These are phyloP conservation scores for Lolium perenne DNA, from an alignment of 176 grass and related monocot species.

Conservation along the genomic window DNA sequence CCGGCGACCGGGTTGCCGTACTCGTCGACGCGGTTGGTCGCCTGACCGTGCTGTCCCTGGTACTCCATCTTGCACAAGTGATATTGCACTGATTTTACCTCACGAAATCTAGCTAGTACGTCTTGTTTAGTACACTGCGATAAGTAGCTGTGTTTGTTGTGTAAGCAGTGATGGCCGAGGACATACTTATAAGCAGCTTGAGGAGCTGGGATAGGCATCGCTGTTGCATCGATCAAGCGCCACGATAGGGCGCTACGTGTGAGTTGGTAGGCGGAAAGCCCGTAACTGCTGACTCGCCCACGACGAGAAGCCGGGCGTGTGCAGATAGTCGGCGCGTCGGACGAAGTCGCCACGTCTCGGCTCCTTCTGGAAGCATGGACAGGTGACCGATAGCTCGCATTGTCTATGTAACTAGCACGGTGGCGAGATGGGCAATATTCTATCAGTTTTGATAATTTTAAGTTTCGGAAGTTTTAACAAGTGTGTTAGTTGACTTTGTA, in stretches of 20 bases:
- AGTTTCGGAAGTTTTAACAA: too few species aligned
- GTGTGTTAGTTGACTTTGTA: too few species aligned
- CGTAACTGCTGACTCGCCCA: not conserved
- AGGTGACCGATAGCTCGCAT: too few species aligned
- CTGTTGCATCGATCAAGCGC: not conserved
- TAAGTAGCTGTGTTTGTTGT: not conserved
- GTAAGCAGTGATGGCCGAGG: not conserved
- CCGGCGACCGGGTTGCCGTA: too few species aligned
- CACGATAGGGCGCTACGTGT: not conserved
- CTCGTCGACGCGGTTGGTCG: too few species aligned
- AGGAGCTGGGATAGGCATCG: not conserved
- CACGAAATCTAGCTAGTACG: not conserved
- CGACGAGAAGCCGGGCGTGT: not conserved
- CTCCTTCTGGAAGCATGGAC: not conserved
- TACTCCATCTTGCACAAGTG: too few species aligned
- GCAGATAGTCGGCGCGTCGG: not conserved
- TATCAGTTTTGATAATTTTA: too few species aligned
- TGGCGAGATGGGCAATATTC: too few species aligned
- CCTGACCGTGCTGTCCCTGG: too few species aligned
- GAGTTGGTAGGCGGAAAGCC: not conserved
- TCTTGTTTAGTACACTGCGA: not conserved
- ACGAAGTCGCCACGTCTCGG: not conserved
- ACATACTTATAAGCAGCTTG: constrained; percentile 12
- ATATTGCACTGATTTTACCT: not conserved
- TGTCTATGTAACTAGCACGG: too few species aligned